Evolutionary conservation across 495 filamentous ascomycete genomes (phyloP).

Genomic region (Glonium stellatum): DNA sequence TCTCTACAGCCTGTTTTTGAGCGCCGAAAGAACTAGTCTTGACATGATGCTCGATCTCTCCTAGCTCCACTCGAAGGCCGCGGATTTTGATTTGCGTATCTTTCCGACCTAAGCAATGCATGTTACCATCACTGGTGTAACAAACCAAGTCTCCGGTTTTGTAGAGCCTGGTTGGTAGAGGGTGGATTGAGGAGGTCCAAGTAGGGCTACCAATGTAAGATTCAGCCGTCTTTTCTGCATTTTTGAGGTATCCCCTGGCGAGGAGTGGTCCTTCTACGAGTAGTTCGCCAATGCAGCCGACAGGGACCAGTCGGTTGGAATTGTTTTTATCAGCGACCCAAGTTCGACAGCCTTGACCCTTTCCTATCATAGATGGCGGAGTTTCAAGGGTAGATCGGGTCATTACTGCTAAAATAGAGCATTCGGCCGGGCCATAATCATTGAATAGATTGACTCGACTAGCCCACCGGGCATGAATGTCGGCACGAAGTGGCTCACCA

Average conservation of each 20-base stretch:
- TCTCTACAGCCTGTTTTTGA: slow-evolving; percentile 9
- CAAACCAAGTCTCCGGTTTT: slow-evolving; percentile 42
- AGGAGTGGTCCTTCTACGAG: slow-evolving; percentile 48
- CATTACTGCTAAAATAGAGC: slow-evolving; percentile 32
- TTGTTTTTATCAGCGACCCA: slow-evolving; percentile 45
- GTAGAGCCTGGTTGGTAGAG: slow-evolving; percentile 36
- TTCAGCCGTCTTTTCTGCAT: slow-evolving; percentile 40
- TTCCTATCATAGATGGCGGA: slow-evolving; percentile 31
- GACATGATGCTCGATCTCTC: slow-evolving; percentile 20
- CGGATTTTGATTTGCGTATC: slow-evolving; percentile 12
- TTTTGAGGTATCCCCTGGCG: slow-evolving; percentile 44
- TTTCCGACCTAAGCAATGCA: slow-evolving; percentile 7
- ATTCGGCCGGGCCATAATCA: slow-evolving; percentile 47
- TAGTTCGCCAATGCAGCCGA: slow-evolving; percentile 47
- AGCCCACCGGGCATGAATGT: slow-evolving; percentile 37
- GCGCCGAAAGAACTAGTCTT: slow-evolving; percentile 19
- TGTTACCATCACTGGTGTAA: slow-evolving; percentile 29
- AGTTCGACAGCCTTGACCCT: slow-evolving; percentile 24
- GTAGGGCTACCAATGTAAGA: slow-evolving; percentile 42
- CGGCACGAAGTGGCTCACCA: slow-evolving; percentile 35
- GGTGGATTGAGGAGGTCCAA: slow-evolving; percentile 30
- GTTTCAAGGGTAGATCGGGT: slow-evolving; percentile 15
- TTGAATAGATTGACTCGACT: slow-evolving; percentile 40
- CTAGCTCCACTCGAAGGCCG: slow-evolving; percentile 10
- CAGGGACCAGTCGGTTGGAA: slow-evolving; percentile 40